Evolutionary conservation across 176 grass and related monocot genomes (phyloP).

Genomic region (Paspalum vaginatum): DNA sequence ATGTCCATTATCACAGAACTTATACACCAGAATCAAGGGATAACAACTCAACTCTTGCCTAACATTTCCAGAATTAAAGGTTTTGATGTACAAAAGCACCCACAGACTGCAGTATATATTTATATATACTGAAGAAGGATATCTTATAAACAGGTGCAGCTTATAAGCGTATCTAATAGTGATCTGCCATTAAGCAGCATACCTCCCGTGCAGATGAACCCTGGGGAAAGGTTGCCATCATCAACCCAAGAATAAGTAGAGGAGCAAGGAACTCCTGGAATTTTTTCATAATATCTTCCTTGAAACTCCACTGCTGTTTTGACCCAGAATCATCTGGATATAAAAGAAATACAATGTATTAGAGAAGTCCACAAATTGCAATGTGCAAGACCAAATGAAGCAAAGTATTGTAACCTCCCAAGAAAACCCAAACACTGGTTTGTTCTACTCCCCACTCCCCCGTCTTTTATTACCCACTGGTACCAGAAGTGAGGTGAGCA

Average conservation of each 20-base stretch:
- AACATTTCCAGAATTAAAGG: slow-evolving; percentile 27
- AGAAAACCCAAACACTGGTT: not conserved
- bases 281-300: slow-evolving; percentile 54
- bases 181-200: slow-evolving; percentile 6
- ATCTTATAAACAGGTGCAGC: not conserved
- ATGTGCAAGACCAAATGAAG: not conserved
- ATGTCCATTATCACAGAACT: slow-evolving; percentile 1
- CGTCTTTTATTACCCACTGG: not conserved
- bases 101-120: not conserved
- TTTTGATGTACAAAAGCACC: slow-evolving; percentile 19
- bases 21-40: slow-evolving; percentile 21
- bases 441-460: not conserved
- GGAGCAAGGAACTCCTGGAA: slow-evolving; percentile 60
- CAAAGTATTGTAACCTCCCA: not conserved
- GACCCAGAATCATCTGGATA: slow-evolving; percentile 62
- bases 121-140: too few species aligned
- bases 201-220: slow-evolving; percentile 58
- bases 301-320: slow-evolving; percentile 56
- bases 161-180: slow-evolving; percentile 16
- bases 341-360: slow-evolving; percentile 29
- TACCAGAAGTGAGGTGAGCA: not conserved
- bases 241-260: slow-evolving; percentile 59
- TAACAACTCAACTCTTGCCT: slow-evolving; percentile 13
- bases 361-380: slow-evolving; percentile 15
- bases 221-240: slow-evolving; percentile 53